Evolutionary conservation across 2,329 filamentous ascomycete genomes (phyloP).

Genomic region (Epichloe sibirici): DNA sequence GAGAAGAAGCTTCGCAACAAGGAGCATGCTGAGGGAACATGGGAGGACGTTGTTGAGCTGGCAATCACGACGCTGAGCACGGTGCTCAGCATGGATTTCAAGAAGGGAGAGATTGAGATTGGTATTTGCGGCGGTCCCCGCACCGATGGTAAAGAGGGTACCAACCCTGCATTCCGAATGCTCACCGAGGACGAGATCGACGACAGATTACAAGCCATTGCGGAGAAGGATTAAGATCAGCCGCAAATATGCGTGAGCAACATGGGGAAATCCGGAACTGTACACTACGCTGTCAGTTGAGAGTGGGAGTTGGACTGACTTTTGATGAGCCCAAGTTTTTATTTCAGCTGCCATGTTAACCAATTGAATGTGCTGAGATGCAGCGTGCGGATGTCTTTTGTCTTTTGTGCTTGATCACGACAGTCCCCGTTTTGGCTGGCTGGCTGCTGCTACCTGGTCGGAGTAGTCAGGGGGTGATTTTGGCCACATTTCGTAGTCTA

Average conservation of each 20-base stretch:
- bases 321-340: background rate
- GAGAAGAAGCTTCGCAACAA: slow-evolving; percentile 99
- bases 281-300: background rate
- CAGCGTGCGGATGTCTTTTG: no score
- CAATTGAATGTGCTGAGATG: no score
- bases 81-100: slow-evolving; percentile 97
- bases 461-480: background rate
- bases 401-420: no score
- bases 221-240: slow-evolving; percentile 77
- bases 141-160: slow-evolving; percentile 71
- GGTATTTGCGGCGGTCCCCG: slow-evolving; percentile 88
- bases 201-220: slow-evolving; percentile 92
- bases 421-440: background rate
- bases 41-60: slow-evolving; percentile 96
- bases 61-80: slow-evolving; percentile 92
- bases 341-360: background rate
- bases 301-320: background rate
- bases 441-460: background rate
- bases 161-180: slow-evolving; percentile 67
- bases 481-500: background rate
- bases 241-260: background rate
- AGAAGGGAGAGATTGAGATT: slow-evolving; percentile 97
- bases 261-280: background rate
- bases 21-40: slow-evolving; percentile 79
- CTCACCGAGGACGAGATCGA: slow-evolving; percentile 97